Evolutionary conservation across 1,284 basidiomycete genomes (phyloP).

Genomic region (Leucoagaricus sp.): DNA sequence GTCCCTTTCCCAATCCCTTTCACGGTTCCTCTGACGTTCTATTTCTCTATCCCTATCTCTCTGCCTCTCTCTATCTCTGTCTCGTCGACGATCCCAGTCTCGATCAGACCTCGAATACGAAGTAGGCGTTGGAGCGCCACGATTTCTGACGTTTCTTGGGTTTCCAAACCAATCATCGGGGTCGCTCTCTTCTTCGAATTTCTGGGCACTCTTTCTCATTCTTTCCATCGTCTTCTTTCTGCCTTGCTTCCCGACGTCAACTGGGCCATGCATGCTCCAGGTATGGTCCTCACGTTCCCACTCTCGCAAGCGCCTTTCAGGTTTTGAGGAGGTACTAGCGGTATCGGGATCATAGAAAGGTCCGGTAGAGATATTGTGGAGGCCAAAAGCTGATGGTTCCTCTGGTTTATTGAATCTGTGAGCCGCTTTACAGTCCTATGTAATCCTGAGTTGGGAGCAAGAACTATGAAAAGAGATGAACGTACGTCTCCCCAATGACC

Average conservation of each 20-base stretch:
- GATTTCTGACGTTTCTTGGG: slow-evolving; percentile 17
- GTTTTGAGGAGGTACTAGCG: slow-evolving; percentile 23
- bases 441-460: slow-evolving; percentile 3
- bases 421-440: slow-evolving; percentile 71
- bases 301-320: slow-evolving; percentile 34
- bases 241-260: slow-evolving; percentile 65
- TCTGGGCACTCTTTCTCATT: slow-evolving; percentile 51
- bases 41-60: neutral
- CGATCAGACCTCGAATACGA: neutral
- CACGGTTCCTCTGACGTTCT: neutral
- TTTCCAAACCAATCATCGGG: slow-evolving; percentile 65
- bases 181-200: slow-evolving; percentile 47
- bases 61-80: slow-evolving; percentile 6
- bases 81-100: slow-evolving; percentile 5
- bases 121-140: neutral
- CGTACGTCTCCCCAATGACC: slow-evolving; percentile 90
- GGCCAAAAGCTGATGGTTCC: slow-evolving; percentile 78
- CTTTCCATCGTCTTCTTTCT: slow-evolving; percentile 59
- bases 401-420: slow-evolving; percentile 50
- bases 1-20: slow-evolving; percentile 3
- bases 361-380: slow-evolving; percentile 65
- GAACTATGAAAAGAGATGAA: slow-evolving; percentile 18
- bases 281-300: slow-evolving; percentile 40
- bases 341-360: slow-evolving; percentile 64
- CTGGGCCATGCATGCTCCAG: slow-evolving; percentile 43